These are phyloP conservation scores for Brasenia schreberi DNA, from an alignment of 164 flowering plant species.

Conservation along the genomic window DNA sequence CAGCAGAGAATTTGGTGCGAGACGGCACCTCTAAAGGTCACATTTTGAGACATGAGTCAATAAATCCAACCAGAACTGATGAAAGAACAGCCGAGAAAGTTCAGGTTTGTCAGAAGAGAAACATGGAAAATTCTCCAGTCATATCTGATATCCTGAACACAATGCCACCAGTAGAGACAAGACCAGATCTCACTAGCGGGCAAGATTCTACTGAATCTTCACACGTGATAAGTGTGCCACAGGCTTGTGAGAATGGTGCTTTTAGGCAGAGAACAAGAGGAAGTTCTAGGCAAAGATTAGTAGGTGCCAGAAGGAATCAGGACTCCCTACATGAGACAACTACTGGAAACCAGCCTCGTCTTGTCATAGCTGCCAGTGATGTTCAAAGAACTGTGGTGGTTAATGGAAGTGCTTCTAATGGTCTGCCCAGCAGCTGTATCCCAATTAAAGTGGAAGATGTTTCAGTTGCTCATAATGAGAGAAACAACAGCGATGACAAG, in stretches of 20 bases:
- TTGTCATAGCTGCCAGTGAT: not conserved
- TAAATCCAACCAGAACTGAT: not conserved
- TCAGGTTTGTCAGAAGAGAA: not conserved
- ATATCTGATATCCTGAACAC: constrained; percentile 4
- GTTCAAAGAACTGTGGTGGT: constrained; percentile 9
- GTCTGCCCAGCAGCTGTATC: constrained; percentile 13
- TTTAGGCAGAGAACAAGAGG: constrained; percentile 25
- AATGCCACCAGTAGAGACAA: constrained; percentile 7
- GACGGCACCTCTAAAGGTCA: constrained; percentile 15
- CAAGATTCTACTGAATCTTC: constrained; percentile 6
- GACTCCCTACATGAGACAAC: constrained; percentile 21
- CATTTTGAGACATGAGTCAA: constrained; percentile 19
- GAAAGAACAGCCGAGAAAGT: not conserved
- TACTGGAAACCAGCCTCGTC: not conserved
- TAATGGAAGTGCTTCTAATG: not conserved
- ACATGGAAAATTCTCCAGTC: not conserved
- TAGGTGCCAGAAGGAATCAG: constrained; percentile 39
- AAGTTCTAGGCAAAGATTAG: constrained; percentile 5
- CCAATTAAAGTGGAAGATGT: constrained; percentile 19
- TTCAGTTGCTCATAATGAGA: constrained; percentile 28
- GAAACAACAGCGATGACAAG: constrained; percentile 41
- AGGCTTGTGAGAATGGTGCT: constrained; percentile 15
- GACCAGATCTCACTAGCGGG: constrained; percentile 5
- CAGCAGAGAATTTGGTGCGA: constrained; percentile 22
- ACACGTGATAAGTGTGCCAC: constrained; percentile 12